phyloP scores from a whole-genome alignment of 2,329 filamentous ascomycete species.

The Alternaria consortialis region DNA sequence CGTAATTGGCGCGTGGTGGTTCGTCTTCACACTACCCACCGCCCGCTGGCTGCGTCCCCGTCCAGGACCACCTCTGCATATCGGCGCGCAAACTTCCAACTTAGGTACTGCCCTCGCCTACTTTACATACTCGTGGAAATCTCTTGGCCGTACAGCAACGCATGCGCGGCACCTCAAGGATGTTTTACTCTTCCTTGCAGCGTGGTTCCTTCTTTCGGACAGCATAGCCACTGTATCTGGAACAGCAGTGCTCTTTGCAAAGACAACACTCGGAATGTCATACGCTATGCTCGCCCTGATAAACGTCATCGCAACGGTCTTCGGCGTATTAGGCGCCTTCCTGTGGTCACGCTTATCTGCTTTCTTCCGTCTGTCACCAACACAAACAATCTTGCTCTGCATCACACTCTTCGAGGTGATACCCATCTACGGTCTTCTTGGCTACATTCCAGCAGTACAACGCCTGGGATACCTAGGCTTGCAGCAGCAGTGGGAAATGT shows the following conservation, averaged over 20 bases:
- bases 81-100: conserved; percentile 36
- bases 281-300: conserved; percentile 89
- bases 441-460: conserved; percentile 83
- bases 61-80: conserved; percentile 77
- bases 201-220: conserved; percentile 95
- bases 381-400: conserved; percentile 91
- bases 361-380: conserved; percentile 73
- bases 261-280: conserved; percentile 89
- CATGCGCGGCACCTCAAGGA: conserved; percentile 77
- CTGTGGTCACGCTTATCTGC: conserved; percentile 84
- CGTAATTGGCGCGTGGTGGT: conserved; percentile 91
- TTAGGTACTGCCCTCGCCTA: conserved; percentile 71
- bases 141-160: conserved; percentile 80
- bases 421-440: conserved; percentile 87
- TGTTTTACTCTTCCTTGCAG: conserved; percentile 79
- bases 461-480: conserved; percentile 80
- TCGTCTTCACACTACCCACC: conserved; percentile 86
- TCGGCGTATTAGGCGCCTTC: conserved; percentile 87
- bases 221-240: conserved; percentile 94
- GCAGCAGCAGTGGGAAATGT: conserved; percentile 98
- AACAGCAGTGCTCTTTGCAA: conserved; percentile 94
- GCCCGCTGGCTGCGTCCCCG: conserved; percentile 87
- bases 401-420: conserved; percentile 92
- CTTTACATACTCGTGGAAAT: conserved; percentile 84
- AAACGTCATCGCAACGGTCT: conserved; percentile 87